phyloP scores from a whole-genome alignment of 1,284 basidiomycete genomes.

The Sparassis latifolia region DNA sequence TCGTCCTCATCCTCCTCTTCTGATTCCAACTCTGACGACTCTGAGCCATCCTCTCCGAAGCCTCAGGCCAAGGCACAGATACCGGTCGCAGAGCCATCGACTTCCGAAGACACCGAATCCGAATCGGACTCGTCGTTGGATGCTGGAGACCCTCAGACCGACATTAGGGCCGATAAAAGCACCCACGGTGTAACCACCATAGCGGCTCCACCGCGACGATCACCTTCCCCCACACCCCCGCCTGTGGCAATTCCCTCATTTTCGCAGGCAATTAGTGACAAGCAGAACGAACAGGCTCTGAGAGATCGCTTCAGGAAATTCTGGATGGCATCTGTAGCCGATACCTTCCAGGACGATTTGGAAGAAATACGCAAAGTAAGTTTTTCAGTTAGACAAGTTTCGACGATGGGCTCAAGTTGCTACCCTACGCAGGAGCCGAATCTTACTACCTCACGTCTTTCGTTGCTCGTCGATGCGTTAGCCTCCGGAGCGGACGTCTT shows the following conservation, averaged over 20 bases:
- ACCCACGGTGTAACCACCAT: too few species aligned
- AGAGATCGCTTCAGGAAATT: conserved; percentile 67
- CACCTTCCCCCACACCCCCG: conserved; percentile 49
- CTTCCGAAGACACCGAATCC: conserved; percentile 17
- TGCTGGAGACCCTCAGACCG: neutral
- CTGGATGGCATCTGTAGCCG: conserved; percentile 75
- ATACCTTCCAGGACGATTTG: conserved; percentile 72
- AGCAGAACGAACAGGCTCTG: conserved; percentile 42
- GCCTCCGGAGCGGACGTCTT: conserved; percentile 72
- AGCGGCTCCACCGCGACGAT: conserved; percentile 10
- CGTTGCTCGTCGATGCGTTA: conserved; percentile 70
- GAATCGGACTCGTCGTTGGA: conserved; percentile 8
- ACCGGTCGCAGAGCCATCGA: conserved; percentile 7
- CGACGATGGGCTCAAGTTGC: neutral
- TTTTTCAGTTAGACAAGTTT: neutral
- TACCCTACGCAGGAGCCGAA: conserved; percentile 53
- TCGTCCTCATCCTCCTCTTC: conserved; percentile 26
- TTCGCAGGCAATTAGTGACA: conserved; percentile 28
- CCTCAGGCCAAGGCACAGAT: neutral
- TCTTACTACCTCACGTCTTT: conserved; percentile 55
- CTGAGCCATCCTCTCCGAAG: conserved; percentile 2
- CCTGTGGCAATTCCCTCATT: conserved; percentile 47
- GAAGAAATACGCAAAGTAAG: conserved; percentile 70
- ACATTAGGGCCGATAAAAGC: too few species aligned
- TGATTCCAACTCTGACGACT: conserved; percentile 20